Base-by-base conservation (phyloP, 1,284 basidiomycete species). In the Veloboletus limbatus region DNA sequence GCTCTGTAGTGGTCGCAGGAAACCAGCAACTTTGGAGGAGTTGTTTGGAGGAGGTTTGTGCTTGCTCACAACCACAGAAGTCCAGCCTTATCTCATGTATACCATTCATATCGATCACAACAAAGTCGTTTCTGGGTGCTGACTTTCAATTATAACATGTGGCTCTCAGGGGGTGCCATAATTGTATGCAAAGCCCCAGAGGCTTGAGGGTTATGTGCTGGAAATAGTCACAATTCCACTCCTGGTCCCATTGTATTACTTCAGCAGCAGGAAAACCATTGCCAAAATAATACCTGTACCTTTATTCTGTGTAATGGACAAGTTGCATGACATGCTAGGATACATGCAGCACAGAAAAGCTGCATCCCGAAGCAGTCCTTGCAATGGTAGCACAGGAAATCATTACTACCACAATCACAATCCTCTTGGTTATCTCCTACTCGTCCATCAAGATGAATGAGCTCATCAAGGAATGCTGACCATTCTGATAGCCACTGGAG, bases 211-310 rank as follows among this genome's bases (percentile, higher is more conserved):
- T 24, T 1, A 38, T 16, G 0, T 4, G 8, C n/a, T 38, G 13
- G 9, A 53, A 53, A 16, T 30, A 49, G 1, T 31, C n/a, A 1
- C 51, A 18, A 1, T 39, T 53, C 41, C 51, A 53, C 8, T 43
- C 20, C 51, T n/a, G n/a, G n/a, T n/a, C n/a, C n/a, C n/a, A n/a
- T n/a, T n/a, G n/a, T n/a, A n/a, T n/a, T n/a, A n/a, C n/a, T n/a
- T n/a, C n/a, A n/a, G n/a, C n/a, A n/a, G n/a, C n/a, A n/a, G n/a
- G n/a, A n/a, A n/a, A n/a, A n/a, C n/a, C n/a, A n/a, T n/a, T n/a
- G n/a, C n/a, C n/a, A n/a, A n/a, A n/a, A n/a, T n/a, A n/a, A n/a
- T n/a, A n/a, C n/a, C n/a, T n/a, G n/a, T n/a, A 53, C 39, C 32
- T 53, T 18, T 6, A 53, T 31, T 8, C 38, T 8, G 8, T 53